Base-by-base conservation (phyloP, 495 filamentous ascomycete genomes). In the Parathielavia hyrcaniae region DNA sequence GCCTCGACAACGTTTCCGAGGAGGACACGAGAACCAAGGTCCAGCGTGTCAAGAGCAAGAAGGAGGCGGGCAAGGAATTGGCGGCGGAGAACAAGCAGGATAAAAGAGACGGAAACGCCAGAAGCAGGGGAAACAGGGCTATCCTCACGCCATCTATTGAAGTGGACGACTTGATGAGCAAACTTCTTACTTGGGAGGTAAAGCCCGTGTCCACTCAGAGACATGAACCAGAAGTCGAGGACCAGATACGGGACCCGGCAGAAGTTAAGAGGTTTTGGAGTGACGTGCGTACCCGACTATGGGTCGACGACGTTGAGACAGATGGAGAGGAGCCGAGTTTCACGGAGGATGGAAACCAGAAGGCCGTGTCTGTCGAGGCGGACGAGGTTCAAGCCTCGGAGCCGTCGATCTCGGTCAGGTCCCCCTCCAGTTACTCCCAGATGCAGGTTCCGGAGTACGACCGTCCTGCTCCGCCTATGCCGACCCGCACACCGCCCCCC, bases 241-340 rank as follows among this genome's bases (percentile, higher is more conserved):
- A n/a, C 10, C 38, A 53, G 26, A 44, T 16, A 9, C 47, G 49
- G 6, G 32, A 39, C 8, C 40, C 20, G 19, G 32, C 17, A 36
- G 50, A 67, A 26, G 54, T 61, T 17, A 45, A 55, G 19, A 45
- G 53, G 11, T 67, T 55, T n/a, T 67, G 61, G 67, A 30, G 41
- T 10, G 34, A 36, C 11, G 62, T 67, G 20, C 60, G 67, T 2
- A 11, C 26, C 10, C 44, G 52, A 14, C 47, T 69, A 1, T 60
- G 61, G 55, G 58, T 69, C 34, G 62, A 64, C 17, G 59, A 64
- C 8, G 57, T 56, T 2, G 64, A 67, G 22, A 53, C 62, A 17
- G 34, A 59, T 12, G 44, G 34, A 23, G 43, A 20, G 1, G 13
- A 8, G 13, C 19, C 13, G 32, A 34, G 12, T 9, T 7, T 9